Conservation (phyloP, 2,329 filamentous ascomycete genomes). For the Cephalotrichum gorgonifer region DNA sequence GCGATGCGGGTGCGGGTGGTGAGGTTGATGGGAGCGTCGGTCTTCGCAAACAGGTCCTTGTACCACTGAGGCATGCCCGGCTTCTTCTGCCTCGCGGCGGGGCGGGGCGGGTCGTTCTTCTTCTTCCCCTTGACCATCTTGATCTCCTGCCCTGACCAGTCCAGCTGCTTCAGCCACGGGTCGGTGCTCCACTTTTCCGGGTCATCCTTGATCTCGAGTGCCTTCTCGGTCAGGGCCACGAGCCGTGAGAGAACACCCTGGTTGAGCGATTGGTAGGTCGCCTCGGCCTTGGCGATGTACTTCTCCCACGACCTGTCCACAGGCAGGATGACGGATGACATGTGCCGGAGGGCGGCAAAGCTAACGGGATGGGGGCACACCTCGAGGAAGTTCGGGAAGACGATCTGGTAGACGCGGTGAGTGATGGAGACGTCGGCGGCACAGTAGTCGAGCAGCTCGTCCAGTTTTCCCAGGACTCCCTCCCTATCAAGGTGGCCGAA, state of each 20-base stretch:
- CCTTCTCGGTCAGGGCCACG: slow-evolving; percentile 62
- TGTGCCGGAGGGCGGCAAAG: slow-evolving; percentile 83
- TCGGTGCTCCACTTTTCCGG: slow-evolving; percentile 63
- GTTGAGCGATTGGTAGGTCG: slow-evolving; percentile 68
- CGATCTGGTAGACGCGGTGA: slow-evolving; percentile 85
- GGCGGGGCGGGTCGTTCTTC: slow-evolving; percentile 69
- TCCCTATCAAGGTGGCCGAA: slow-evolving; percentile 73
- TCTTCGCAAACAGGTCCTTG: slow-evolving; percentile 73
- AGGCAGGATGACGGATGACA: slow-evolving; percentile 88
- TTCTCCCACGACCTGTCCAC: slow-evolving; percentile 80
- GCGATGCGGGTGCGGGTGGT: slow-evolving; percentile 83
- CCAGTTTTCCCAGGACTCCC: slow-evolving; percentile 60
- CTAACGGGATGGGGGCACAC: slow-evolving; percentile 95
- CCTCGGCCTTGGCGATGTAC: slow-evolving; percentile 76
- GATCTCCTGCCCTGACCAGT: slow-evolving; percentile 91
- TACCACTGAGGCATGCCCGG: slow-evolving; percentile 96
- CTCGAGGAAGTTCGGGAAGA: slow-evolving; percentile 80
- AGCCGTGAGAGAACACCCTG: slow-evolving; percentile 71
- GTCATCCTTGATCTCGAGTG: slow-evolving; percentile 62
- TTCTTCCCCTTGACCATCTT: slow-evolving; percentile 88
- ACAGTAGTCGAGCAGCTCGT: slow-evolving; percentile 85
- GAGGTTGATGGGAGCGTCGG: slow-evolving; percentile 58
- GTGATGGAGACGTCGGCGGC: slow-evolving; percentile 90
- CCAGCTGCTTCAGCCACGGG: slow-evolving; percentile 85
- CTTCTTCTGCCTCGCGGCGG: slow-evolving; percentile 76